Percentiles rank a stretch among this genome's conserved stretches.
Evolutionary conservation across 768 basidiomycete species (phyloP).

Genomic region (Termitomyces sp.): DNA sequence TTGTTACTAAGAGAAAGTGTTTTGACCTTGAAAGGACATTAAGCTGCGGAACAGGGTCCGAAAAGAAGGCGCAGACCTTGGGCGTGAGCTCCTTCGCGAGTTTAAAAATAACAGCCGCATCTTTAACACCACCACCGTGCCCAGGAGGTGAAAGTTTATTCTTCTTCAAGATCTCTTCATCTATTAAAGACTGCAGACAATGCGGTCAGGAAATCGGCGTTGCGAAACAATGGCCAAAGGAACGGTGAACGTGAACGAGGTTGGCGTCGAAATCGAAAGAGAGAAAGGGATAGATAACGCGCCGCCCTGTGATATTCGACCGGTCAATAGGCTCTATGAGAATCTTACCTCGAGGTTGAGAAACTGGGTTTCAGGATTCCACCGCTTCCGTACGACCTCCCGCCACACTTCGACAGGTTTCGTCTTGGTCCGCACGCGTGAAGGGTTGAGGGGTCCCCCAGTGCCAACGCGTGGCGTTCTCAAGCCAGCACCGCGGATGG

Average conservation of each 20-base stretch:
- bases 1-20: constrained; percentile 84
- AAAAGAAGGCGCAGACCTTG: constrained; percentile 34
- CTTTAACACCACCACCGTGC: constrained; percentile 51
- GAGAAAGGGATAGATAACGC: background rate
- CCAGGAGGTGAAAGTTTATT: constrained; percentile 70
- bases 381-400: constrained; percentile 68
- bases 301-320: constrained; percentile 12
- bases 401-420: constrained; percentile 65
- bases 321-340: constrained; percentile 10
- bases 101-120: constrained; percentile 86
- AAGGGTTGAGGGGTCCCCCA: background rate
- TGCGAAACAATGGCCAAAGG: constrained; percentile 13
- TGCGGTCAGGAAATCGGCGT: constrained; percentile 13
- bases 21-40: constrained; percentile 43
- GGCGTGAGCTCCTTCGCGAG: constrained; percentile 76
- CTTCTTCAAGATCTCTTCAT: constrained; percentile 72
- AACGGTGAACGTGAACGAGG: constrained; percentile 14
- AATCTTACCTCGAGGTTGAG: constrained; percentile 76
- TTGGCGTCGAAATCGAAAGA: constrained; percentile 8
- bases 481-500: constrained; percentile 55
- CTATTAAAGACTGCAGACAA: constrained; percentile 58
- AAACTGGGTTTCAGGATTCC: constrained; percentile 61
- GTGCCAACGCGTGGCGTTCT: background rate
- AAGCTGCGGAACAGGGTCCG: constrained; percentile 4
- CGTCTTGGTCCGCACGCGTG: constrained; percentile 5